Evolutionary conservation across 371 early-diverging fungal species (phyloP).

Genomic region (Mucor plumbeus): DNA sequence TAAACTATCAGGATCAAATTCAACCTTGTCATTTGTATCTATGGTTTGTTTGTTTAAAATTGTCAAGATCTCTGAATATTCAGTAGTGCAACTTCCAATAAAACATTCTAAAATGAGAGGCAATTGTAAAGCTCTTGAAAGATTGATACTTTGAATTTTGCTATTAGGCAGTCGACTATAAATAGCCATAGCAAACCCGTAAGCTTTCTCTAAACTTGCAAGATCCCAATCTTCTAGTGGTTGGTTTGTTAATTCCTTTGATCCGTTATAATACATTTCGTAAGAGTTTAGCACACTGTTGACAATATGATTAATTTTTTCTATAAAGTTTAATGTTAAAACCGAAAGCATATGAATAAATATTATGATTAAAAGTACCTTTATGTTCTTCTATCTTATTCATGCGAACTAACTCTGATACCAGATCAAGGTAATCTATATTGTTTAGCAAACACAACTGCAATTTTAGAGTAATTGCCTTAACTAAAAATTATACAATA

Average conservation of each 20-base stretch:
- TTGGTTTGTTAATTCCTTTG: slow-evolving; percentile 3
- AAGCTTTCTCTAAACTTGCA: slow-evolving; percentile 34
- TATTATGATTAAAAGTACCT: slow-evolving; percentile 13
- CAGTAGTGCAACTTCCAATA: slow-evolving; percentile 40
- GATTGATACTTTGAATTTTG: slow-evolving; percentile 35
- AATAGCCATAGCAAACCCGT: slow-evolving; percentile 40
- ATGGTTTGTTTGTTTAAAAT: slow-evolving; percentile 21
- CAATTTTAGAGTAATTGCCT: slow-evolving; percentile 15
- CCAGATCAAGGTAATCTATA: slow-evolving; percentile 40
- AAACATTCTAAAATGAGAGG: slow-evolving; percentile 50
- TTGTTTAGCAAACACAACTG: slow-evolving; percentile 42
- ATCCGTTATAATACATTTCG: slow-evolving; percentile 24
- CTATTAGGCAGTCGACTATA: slow-evolving; percentile 32
- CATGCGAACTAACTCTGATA: slow-evolving; percentile 41
- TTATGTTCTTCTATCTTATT: slow-evolving; percentile 17
- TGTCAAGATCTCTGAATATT: slow-evolving; percentile 20
- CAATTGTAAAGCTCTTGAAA: slow-evolving; percentile 45
- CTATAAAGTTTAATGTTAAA: slow-evolving; percentile 15
- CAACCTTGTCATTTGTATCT: slow-evolving; percentile 16
- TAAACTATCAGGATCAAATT: slow-evolving; percentile 40
- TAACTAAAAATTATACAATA: background rate
- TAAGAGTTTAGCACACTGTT: slow-evolving; percentile 26
- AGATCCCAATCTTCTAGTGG: slow-evolving; percentile 34
- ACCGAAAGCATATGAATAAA: background rate
- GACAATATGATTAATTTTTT: slow-evolving; percentile 25